Percentiles rank a stretch among this genome's conserved stretches.
Evolutionary conservation across 2,329 filamentous ascomycete species (phyloP).

Genomic region (Teratosphaeriaceae sp.): DNA sequence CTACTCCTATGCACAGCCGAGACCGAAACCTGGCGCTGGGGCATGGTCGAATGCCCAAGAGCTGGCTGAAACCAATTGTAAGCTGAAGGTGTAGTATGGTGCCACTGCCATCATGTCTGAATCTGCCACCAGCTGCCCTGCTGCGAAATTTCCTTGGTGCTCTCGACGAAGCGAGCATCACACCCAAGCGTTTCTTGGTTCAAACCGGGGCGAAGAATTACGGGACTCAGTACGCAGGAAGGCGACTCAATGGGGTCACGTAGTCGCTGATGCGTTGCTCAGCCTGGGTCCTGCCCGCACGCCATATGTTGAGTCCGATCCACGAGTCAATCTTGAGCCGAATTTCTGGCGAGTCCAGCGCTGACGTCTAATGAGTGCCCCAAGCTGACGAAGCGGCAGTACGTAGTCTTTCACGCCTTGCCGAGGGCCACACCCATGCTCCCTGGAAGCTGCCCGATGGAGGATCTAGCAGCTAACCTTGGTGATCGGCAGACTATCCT

Average conservation of each 20-base stretch:
- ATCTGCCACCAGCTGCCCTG: conserved; percentile 35
- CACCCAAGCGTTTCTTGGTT: conserved; percentile 42
- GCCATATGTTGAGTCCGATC: conserved; percentile 43
- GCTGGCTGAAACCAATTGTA: conserved; percentile 43
- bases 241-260: neutral
- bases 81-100: conserved; percentile 23
- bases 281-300: conserved; percentile 38
- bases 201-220: conserved; percentile 51
- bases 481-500: conserved; percentile 39
- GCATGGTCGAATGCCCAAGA: conserved; percentile 47
- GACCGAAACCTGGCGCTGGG: conserved; percentile 37
- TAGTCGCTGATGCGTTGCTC: conserved; percentile 24
- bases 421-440: too few relatives aligned
- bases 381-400: too few relatives aligned
- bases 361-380: neutral
- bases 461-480: too few relatives aligned
- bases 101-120: too few relatives aligned
- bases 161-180: conserved; percentile 36
- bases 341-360: neutral
- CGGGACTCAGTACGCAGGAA: conserved; percentile 9
- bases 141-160: conserved; percentile 44
- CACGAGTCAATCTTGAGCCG: conserved; percentile 31
- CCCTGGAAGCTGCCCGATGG: too few relatives aligned
- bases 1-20: conserved; percentile 47
- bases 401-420: too few relatives aligned